A percentile compares a stretch with the other conserved stretches of the same genome.
Conservation (phyloP, 139 green algal species). For the Choricystis sp. region DNA sequence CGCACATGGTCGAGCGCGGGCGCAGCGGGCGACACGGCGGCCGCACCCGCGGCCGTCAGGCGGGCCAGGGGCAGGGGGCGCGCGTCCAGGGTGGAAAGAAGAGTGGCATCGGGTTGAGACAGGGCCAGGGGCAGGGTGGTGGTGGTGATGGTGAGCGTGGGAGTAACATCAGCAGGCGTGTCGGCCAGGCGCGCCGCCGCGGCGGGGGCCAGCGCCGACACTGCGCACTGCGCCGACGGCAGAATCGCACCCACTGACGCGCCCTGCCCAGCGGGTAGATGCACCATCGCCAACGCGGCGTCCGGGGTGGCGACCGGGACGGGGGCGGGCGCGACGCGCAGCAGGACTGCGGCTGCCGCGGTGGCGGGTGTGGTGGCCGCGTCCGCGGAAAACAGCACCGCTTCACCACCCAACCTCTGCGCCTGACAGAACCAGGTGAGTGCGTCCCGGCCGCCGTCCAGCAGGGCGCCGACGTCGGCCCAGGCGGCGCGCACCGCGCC, state of each 20-base stretch:
- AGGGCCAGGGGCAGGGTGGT: background rate
- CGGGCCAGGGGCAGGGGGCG: background rate
- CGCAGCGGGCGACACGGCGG: background rate
- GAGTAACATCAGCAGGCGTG: background rate
- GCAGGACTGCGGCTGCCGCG: background rate
- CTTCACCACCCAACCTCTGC: background rate
- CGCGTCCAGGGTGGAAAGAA: background rate
- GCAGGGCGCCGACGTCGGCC: background rate
- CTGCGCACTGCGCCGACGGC: too few relatives aligned
- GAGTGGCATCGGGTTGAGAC: too few relatives aligned
- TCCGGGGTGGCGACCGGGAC: background rate
- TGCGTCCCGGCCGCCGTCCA: background rate
- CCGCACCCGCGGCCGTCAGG: background rate
- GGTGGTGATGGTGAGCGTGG: background rate
- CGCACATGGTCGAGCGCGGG: background rate
- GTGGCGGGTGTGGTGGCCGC: background rate
- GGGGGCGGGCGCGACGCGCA: background rate
- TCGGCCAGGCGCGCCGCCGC: too few relatives aligned
- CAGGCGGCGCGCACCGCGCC: background rate
- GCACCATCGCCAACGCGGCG: background rate
- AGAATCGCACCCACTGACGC: too few relatives aligned
- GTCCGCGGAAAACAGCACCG: background rate
- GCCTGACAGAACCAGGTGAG: background rate
- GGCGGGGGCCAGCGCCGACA: too few relatives aligned
- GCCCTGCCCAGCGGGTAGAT: background rate